phyloP scores from a whole-genome alignment of 176 grass and related monocot genomes.

The Phoenix dactylifera region DNA sequence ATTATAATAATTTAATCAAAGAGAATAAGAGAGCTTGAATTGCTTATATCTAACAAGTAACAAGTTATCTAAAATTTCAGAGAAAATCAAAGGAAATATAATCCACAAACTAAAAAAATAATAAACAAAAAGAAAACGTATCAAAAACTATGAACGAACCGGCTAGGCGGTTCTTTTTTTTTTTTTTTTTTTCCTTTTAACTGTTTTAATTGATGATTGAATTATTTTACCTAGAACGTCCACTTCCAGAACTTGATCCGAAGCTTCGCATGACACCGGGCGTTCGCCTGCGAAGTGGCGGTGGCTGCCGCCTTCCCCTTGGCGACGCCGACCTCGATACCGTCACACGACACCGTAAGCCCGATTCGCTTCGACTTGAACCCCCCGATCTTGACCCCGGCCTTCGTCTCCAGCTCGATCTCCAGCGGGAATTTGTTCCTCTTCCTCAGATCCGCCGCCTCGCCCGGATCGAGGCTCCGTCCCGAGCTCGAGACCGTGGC shows the following conservation, averaged over 20 bases:
- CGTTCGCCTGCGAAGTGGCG: not conserved
- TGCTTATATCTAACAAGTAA: too few relatives aligned
- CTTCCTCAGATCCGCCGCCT: slow-evolving; percentile 4
- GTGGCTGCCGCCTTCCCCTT: not conserved
- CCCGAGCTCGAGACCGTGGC: slow-evolving; percentile 5
- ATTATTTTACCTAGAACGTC: not conserved
- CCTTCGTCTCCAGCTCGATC: not conserved
- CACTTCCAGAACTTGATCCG: slow-evolving; percentile 10
- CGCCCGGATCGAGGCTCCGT: not conserved
- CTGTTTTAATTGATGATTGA: too few relatives aligned
- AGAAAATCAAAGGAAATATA: too few relatives aligned
- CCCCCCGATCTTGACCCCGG: not conserved
- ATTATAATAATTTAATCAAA: too few relatives aligned
- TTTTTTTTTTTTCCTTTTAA: too few relatives aligned
- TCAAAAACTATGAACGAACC: too few relatives aligned
- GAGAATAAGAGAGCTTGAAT: too few relatives aligned
- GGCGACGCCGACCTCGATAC: not conserved
- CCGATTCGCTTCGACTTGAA: not conserved
- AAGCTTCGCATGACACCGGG: slow-evolving; percentile 2
- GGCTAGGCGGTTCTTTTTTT: too few relatives aligned
- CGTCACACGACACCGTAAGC: not conserved
- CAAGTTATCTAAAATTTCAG: too few relatives aligned
- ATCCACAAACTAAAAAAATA: too few relatives aligned
- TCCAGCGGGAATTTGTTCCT: not conserved
- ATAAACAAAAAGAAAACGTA: too few relatives aligned